A percentile compares a stretch with the other conserved stretches of the same genome.
Evolutionary conservation across 192 early-diverging fungal species (phyloP).

Genomic region (Physocladia obscura): DNA sequence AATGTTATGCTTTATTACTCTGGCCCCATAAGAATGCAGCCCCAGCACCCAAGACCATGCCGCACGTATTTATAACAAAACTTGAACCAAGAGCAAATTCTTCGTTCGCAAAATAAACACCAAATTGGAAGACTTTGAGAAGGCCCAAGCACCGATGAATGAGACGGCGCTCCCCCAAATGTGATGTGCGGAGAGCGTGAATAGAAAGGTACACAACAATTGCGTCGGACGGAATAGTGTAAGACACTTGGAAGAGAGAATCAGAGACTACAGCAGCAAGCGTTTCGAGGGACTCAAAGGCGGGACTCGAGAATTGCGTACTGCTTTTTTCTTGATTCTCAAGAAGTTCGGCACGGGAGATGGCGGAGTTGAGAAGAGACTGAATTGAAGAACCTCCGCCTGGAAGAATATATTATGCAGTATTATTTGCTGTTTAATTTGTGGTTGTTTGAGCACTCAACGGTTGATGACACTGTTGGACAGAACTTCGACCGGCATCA

Average conservation of each 20-base stretch:
- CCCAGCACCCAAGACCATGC: too few relatives aligned
- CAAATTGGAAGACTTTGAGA: constrained; percentile 20
- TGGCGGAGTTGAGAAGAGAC: neutral
- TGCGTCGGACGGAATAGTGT: constrained; percentile 13
- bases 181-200: neutral
- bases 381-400: too few relatives aligned
- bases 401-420: too few relatives aligned
- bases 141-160: constrained; percentile 19
- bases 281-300: constrained; percentile 25
- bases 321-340: too few relatives aligned
- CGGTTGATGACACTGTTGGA: too few relatives aligned
- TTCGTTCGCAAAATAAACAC: constrained; percentile 22
- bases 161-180: constrained; percentile 15
- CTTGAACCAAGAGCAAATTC: neutral
- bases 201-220: constrained; percentile 12
- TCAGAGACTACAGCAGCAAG: constrained; percentile 32
- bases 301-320: neutral
- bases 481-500: too few relatives aligned
- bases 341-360: neutral
- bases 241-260: constrained; percentile 27
- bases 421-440: too few relatives aligned
- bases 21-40: too few relatives aligned
- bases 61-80: too few relatives aligned
- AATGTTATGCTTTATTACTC: too few relatives aligned
- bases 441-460: too few relatives aligned